phyloP scores from a whole-genome alignment of 495 filamentous ascomycete species.

The Lasiosphaeria hispida region DNA sequence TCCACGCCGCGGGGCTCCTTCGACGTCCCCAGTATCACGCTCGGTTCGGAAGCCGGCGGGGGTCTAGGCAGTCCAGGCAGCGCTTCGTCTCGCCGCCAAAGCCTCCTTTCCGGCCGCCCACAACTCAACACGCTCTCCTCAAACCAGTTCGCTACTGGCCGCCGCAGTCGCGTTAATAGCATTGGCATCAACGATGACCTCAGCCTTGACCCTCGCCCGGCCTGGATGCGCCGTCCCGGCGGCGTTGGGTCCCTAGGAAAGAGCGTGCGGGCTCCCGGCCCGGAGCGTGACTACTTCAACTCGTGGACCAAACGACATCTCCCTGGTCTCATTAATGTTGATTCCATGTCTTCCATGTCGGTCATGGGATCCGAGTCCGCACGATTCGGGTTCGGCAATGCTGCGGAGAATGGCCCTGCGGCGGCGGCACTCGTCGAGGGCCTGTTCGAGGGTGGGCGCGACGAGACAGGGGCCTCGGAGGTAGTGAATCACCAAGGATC shows the following conservation, averaged over 20 bases:
- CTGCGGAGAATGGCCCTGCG: slow-evolving; percentile 21
- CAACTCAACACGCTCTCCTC: slow-evolving; percentile 15
- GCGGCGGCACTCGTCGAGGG: slow-evolving; percentile 47
- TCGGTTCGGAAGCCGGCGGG: slow-evolving; percentile 33
- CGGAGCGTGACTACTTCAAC: slow-evolving; percentile 76
- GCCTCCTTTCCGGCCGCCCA: slow-evolving; percentile 30
- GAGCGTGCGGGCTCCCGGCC: slow-evolving; percentile 69
- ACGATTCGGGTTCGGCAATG: slow-evolving; percentile 46
- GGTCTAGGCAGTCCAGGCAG: slow-evolving; percentile 34
- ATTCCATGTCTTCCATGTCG: slow-evolving; percentile 53
- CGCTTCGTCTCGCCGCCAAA: slow-evolving; percentile 40
- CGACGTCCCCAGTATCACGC: slow-evolving; percentile 50
- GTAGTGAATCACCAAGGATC: slow-evolving; percentile 27
- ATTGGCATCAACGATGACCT: slow-evolving; percentile 22
- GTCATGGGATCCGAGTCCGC: slow-evolving; percentile 49
- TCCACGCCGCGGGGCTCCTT: slow-evolving; percentile 63
- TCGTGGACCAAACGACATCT: slow-evolving; percentile 74
- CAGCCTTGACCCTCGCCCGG: slow-evolving; percentile 29
- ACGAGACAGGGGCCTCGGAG: slow-evolving; percentile 27
- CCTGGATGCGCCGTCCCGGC: slow-evolving; percentile 72
- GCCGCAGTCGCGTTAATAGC: slow-evolving; percentile 30
- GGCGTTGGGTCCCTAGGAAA: slow-evolving; percentile 77
- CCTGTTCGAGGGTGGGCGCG: slow-evolving; percentile 44
- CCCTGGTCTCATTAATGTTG: slow-evolving; percentile 60
- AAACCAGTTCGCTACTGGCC: slow-evolving; percentile 19